Evolutionary conservation across 805 yeast species (phyloP), one percentile per base, ranked within the genome.

Genomic region (Zygoascus flipseniorum): DNA sequence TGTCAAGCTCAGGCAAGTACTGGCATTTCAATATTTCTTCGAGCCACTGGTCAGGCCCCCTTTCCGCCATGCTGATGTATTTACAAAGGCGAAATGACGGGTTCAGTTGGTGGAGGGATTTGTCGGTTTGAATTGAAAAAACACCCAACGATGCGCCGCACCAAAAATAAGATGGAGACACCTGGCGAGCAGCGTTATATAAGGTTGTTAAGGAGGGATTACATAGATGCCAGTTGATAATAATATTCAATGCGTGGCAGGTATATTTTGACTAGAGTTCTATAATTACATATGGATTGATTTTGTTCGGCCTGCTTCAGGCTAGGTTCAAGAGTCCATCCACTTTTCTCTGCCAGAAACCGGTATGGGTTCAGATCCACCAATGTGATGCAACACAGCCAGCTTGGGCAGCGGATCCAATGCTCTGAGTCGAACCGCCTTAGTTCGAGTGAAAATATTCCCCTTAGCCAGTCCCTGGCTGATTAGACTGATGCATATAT

Each of bases 41-140:
- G 58, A 92, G 79, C 99, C 99, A 93, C 64, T 82, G 87, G 63
- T 93, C 97, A 23, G 98, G 98, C 45, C 96, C 96, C 41, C 69
- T 26, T 46, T 46, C 49, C 14, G 37, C 32, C 49, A 46, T 46
- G n/a, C 14, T 31, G 39, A 13, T 18, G 31, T 31, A 42, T 42
- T 11, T 35, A 35, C 39, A 35, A 35, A 35, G 39, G 39, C 39
- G 39, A 10, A 8, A 13, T 11, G 39, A 35, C 39, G 16, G 35
- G 39, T 13, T 35, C 16, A 8, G 28, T 23, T 4, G 28, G 28
- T 23, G 28, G 28, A 23, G 28, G 28, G 28, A 23, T 23, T 23
- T 23, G 28, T 23, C 28, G 28, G 28, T 23, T 23, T 23, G 28
- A 23, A 6, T 6, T 23, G 28, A 23, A 23, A 23, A 23, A 23